Base-by-base conservation (phyloP, 2,329 filamentous ascomycete species). In the Hirsutella rhossiliensis region DNA sequence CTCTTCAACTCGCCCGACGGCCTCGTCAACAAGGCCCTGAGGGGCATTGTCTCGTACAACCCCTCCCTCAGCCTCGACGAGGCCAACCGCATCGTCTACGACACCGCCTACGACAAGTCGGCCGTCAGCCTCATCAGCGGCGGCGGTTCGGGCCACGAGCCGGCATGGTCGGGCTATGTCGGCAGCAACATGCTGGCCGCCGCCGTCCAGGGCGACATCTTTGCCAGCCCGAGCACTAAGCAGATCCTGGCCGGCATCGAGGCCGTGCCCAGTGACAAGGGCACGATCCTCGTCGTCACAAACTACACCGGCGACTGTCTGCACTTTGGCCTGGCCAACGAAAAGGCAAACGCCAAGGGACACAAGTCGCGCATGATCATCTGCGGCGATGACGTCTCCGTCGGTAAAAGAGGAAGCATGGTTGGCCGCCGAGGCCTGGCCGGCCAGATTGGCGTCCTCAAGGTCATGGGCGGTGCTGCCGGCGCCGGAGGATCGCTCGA, bases 241-340 rank as follows among this genome's bases (percentile, higher is more conserved):
- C 78, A 82, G 59, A 77, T 82, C 44, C 57, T 79, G 9, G 71
- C 76, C 1, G 77, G 69, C 6, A 70, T 82, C 36, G 70, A 73
- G 42, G 65, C 67, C 39, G 72, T 70, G 11, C 74, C 70, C n/a
- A 77, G 66, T 27, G 64, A 68, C 30, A 64, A 63, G 52, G 78
- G 78, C 32, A 73, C 72, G 3, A 72, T 82, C 40, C 62, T 82
- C 2, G 71, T 82, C 41, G 72, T 80, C 47, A 80, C 75, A 39
- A 82, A 82, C 59, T 80, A 81, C 57, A 80, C 77, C 0, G 77
- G 77, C 40, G 77, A 80, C 56, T 77, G 76, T 45, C 62, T 80
- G 47, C 77, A 80, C 55, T 78, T 79, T 50, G 75, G 75, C 1
- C 61, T 80, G 12, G 76, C 76, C 3, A 72, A 72, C 42, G 76